These are phyloP conservation scores for Malus sylvestris DNA, from an alignment of 306 rosid genomes.

Conservation along the genomic window DNA sequence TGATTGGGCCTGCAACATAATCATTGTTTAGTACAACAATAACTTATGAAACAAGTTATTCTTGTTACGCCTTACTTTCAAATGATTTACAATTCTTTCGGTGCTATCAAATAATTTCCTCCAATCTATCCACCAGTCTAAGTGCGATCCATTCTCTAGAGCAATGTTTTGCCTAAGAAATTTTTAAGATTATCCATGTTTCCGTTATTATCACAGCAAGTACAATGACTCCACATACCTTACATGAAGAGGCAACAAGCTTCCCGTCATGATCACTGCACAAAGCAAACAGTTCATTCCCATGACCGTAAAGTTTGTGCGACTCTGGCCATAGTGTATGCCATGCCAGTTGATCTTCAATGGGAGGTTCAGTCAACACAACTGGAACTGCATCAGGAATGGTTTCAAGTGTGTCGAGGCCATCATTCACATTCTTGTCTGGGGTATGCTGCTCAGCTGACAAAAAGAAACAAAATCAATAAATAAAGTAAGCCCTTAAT, in stretches of 20 bases:
- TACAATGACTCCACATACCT: constrained; percentile 45
- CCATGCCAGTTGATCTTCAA: constrained; percentile 97
- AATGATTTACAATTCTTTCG: not conserved
- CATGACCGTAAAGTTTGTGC: constrained; percentile 96
- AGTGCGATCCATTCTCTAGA: not conserved
- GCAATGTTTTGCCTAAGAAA: not conserved
- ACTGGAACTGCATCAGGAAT: constrained; percentile 88
- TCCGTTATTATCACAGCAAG: not conserved
- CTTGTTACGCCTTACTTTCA: not conserved
- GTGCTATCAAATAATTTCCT: not conserved
- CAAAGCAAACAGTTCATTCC: constrained; percentile 82
- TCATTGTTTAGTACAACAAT: not conserved
- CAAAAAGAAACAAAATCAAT: not conserved
- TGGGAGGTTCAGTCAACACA: constrained; percentile 79
- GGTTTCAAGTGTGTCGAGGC: constrained; percentile 72
- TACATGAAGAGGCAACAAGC: constrained; percentile 92
- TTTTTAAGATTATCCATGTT: not conserved
- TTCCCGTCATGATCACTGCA: constrained; percentile 82
- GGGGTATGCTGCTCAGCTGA: constrained; percentile 52
- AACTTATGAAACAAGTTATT: not conserved
- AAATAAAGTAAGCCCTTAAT: constrained; percentile 1
- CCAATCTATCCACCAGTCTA: not conserved
- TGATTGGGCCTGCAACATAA: constrained; percentile 69
- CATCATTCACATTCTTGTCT: constrained; percentile 49
- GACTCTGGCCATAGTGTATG: constrained; percentile 99